Evolutionary conservation across 257 asterid species (phyloP).

Genomic region (Misopates orontium): DNA sequence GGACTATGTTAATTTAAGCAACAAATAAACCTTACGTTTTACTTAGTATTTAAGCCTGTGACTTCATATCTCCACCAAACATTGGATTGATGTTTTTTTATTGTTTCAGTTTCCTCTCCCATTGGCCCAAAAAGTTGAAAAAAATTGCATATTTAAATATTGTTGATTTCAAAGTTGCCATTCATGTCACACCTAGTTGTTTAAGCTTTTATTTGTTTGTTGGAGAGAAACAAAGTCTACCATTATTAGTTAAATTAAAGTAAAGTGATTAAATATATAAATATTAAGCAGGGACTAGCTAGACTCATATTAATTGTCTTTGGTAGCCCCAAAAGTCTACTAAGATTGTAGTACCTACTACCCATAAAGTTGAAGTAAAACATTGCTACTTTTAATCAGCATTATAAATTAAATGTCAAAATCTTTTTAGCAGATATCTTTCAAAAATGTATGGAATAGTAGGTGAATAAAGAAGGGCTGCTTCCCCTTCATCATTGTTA

Average conservation of each 20-base stretch:
- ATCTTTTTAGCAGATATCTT: constrained; percentile 21
- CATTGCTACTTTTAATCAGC: constrained; percentile 15
- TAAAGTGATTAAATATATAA: constrained; percentile 28
- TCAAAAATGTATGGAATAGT: constrained; percentile 11
- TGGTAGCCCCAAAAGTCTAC: constrained; percentile 34
- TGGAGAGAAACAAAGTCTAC: constrained; percentile 38
- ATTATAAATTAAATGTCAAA: constrained; percentile 8
- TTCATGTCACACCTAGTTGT: constrained; percentile 48
- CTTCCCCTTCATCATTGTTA: constrained; percentile 1
- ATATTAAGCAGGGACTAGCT: constrained; percentile 29
- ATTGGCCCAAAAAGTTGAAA: constrained; percentile 74
- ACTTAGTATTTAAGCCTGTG: constrained; percentile 61
- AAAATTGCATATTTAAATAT: constrained; percentile 18
- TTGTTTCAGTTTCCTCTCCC: constrained; percentile 36
- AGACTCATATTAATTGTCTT: constrained; percentile 35
- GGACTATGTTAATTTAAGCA: constrained; percentile 40
- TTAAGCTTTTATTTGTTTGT: constrained; percentile 26
- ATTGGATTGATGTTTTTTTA: constrained; percentile 27
- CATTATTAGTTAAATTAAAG: constrained; percentile 22
- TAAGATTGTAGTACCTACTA: constrained; percentile 7
- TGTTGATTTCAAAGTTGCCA: constrained; percentile 62
- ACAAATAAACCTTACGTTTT: constrained; percentile 34
- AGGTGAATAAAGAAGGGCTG: neutral
- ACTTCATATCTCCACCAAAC: constrained; percentile 59
- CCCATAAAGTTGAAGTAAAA: constrained; percentile 37